Conservation (phyloP, 805 yeast species). For the Komagataella pastoris region DNA sequence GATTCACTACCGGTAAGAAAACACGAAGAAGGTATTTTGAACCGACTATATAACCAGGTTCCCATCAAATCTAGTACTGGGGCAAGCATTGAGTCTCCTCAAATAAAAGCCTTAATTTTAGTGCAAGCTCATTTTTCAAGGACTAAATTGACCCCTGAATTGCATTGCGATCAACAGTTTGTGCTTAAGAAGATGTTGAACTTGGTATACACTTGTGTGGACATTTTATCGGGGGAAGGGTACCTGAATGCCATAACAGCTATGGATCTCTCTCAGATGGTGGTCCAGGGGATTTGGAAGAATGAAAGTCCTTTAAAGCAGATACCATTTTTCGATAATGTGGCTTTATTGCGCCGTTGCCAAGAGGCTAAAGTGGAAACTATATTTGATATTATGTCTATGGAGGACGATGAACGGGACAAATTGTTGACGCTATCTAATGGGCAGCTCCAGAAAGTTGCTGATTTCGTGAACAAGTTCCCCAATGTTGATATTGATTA, state of each 20-base stretch:
- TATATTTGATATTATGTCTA: conserved; percentile 65
- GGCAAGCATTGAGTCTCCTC: conserved; percentile 31
- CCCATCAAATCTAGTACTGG: conserved; percentile 42
- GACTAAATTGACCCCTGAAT: conserved; percentile 44
- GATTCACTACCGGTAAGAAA: conserved; percentile 48
- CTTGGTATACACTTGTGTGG: conserved; percentile 56
- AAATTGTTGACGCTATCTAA: conserved; percentile 39
- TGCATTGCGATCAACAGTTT: conserved; percentile 38
- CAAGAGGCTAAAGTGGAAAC: conserved; percentile 41
- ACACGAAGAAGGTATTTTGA: conserved; percentile 38
- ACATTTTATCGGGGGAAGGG: conserved; percentile 71
- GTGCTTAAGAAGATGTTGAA: conserved; percentile 37
- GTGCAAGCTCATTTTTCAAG: conserved; percentile 77
- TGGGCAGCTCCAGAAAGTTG: conserved; percentile 46
- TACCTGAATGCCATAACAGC: conserved; percentile 62
- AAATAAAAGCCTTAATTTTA: conserved; percentile 58
- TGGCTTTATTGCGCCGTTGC: conserved; percentile 40
- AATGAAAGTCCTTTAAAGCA: conserved; percentile 69
- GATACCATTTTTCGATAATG: conserved; percentile 51
- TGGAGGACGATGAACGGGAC: conserved; percentile 54
- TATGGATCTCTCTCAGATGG: conserved; percentile 83
- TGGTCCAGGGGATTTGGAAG: conserved; percentile 79
- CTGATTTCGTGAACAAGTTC: conserved; percentile 78
- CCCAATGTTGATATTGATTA: conserved; percentile 72
- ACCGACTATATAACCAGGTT: conserved; percentile 37